These are phyloP conservation scores for Lactarius hengduanensis DNA, from an alignment of 768 basidiomycete genomes.

Conservation along the genomic window DNA sequence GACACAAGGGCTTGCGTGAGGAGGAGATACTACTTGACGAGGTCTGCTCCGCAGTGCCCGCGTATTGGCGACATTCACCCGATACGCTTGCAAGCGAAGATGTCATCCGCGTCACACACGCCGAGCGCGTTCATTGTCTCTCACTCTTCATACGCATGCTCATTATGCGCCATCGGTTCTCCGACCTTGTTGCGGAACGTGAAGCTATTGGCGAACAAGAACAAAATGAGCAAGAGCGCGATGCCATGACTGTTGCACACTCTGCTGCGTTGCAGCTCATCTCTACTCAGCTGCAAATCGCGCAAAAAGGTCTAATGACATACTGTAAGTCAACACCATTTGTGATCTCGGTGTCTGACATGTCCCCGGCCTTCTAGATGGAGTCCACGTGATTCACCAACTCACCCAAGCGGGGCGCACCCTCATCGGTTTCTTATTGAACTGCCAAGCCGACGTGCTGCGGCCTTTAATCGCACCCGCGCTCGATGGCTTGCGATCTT, in stretches of 20 bases:
- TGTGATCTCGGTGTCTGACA: constrained; percentile 18
- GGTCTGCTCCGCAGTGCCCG: constrained; percentile 65
- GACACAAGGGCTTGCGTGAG: constrained; percentile 67
- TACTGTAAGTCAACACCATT: constrained; percentile 64
- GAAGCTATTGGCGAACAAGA: constrained; percentile 50
- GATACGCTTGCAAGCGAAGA: constrained; percentile 84
- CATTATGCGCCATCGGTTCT: constrained; percentile 86
- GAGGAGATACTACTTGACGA: constrained; percentile 83
- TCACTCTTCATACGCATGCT: constrained; percentile 87
- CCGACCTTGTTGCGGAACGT: constrained; percentile 71
- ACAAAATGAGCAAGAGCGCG: constrained; percentile 66
- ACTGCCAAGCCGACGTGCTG: constrained; percentile 78
- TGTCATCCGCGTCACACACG: constrained; percentile 86
- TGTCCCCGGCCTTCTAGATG: constrained; percentile 50
- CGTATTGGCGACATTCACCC: constrained; percentile 75
- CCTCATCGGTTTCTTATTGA: constrained; percentile 80
- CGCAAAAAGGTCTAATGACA: constrained; percentile 88
- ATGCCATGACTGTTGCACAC: constrained; percentile 76
- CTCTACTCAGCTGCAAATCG: constrained; percentile 78
- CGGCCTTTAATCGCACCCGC: constrained; percentile 77
- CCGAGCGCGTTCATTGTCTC: constrained; percentile 80
- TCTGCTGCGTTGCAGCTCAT: constrained; percentile 79
- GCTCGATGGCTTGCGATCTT: constrained; percentile 82
- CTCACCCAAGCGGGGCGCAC: constrained; percentile 92
- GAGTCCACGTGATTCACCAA: constrained; percentile 94